Evolutionary conservation across 1,139 yeast genomes (phyloP), one percentile per base, ranked within the genome.

Genomic region (Pneumocystis jirovecii): DNA sequence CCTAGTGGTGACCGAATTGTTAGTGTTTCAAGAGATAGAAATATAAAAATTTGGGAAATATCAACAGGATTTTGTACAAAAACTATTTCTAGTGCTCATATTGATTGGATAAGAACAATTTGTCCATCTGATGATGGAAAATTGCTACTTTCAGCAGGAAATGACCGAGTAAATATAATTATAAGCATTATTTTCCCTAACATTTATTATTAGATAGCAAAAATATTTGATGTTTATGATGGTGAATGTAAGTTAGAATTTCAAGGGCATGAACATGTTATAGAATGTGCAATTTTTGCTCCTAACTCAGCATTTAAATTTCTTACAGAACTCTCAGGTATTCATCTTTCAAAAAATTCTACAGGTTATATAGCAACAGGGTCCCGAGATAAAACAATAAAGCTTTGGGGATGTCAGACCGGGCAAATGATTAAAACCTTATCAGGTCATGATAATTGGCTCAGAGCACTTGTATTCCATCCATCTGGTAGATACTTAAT

Each of bases 391-490:
- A 86, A 87, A 71, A 74, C 82, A 1, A 80, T 91, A 59, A 83
- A 84, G 70, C 76, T 91, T 35, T 91, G 97, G 97, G 79, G 85
- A 64, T 73, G 86, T 69, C 83, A 91, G 0, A 83, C 85, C 63
- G 91, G 88, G 1, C 81, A 81, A 74, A 76, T 83, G 44, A 73
- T 90, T 1, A 79, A 81, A 29, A 76, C 80, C 61, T 77, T 86
- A 66, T 73, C 75, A 17, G 97, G 95, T 1, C 97, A 91, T 74
- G 84, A 85, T 66, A 88, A 95, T 21, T 91, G 97, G 97, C 87
- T 91, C 0, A 83, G 87, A 68, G 81, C 85, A 12, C 72, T 89
- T 21, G 79, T 78, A 10, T 77, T 88, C 63, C 96, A 89, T 74
- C 95, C 96, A 0, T 84, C 82, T 70, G 96, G 96, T 0, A 79